Base-by-base conservation (phyloP, 768 basidiomycete species). In the Suillus subluteus region DNA sequence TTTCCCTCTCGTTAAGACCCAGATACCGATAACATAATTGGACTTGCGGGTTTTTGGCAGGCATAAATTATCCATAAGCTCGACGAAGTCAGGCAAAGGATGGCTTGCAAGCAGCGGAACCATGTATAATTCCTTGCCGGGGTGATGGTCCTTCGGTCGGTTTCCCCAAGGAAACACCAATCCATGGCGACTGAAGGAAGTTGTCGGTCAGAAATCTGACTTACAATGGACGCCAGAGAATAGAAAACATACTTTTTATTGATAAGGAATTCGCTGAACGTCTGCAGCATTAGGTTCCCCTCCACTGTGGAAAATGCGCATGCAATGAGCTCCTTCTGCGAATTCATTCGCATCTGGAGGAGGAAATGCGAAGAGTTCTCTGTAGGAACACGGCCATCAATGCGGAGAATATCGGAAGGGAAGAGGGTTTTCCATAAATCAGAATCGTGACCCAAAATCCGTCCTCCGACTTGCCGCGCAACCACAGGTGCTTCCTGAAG, bases 41-140 rank as follows among this genome's bases (percentile, higher is more conserved):
- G 79, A 74, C n/a, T 76, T 83, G 37, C 95, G 84, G 12, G 79
- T 73, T 70, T 85, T 87, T 16, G 93, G 91, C 2, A 97, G 75
- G 65, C 82, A 83, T 56, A 95, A 82, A 35, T 91, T 83, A 70
- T 96, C 95, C 58, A 95, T 77, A 2, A 96, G 81, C 71, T 95
- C 93, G 69, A 96, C 84, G 71, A 88, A 96, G 66, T 96, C 95
- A 1, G 95, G 95, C 2, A 96, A 78, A 0, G 88, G 82, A 61
- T 90, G 84, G 37, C 78, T 82, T 30, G 90, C 82, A 26, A 83
- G 80, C 18, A 97, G 78, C 2, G 95, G 95, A 21, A 96, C 84
- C 70, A 96, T 86, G 72, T 97, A 97, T 43, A 96, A 79, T 74
- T 97, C 95, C 65, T 91, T 90, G 41, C 94, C 95, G 48, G 91